Percentiles rank a stretch among this genome's conserved stretches.
These are phyloP conservation scores for Borovskyia barvae DNA, from an alignment of 208 protist species.

Conservation along the genomic window DNA sequence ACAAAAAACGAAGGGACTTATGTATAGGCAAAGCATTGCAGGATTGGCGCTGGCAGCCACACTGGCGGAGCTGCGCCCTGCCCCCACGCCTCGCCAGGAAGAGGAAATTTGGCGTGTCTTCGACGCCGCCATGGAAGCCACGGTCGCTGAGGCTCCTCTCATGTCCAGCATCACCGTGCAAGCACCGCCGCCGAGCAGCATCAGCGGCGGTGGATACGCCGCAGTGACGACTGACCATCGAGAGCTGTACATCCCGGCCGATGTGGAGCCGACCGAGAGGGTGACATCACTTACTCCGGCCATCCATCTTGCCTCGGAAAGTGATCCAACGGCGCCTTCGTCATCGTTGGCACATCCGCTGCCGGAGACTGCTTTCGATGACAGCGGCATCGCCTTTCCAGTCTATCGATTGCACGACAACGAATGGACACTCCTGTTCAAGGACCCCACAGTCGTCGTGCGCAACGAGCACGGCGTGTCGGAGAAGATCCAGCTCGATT, in stretches of 20 bases:
- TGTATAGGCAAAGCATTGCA: slow-evolving; percentile 79
- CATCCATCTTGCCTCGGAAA: neutral
- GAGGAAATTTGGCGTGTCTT: slow-evolving; percentile 80
- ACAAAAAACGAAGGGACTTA: slow-evolving; percentile 6
- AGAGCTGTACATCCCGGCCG: slow-evolving; percentile 6
- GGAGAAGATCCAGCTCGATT: slow-evolving; percentile 71
- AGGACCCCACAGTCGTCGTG: slow-evolving; percentile 67
- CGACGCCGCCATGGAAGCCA: slow-evolving; percentile 65
- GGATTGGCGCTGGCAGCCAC: slow-evolving; percentile 68
- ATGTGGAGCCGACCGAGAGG: neutral
- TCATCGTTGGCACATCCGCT: neutral
- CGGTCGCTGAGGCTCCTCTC: slow-evolving; percentile 57
- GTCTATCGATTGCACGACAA: slow-evolving; percentile 71
- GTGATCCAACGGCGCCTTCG: neutral
- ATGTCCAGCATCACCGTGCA: slow-evolving; percentile 53
- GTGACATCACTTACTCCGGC: neutral
- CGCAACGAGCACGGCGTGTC: slow-evolving; percentile 53
- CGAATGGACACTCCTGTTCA: slow-evolving; percentile 84
- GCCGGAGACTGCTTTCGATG: no score
- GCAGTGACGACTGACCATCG: neutral
- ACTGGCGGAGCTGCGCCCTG: slow-evolving; percentile 58
- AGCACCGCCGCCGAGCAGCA: slow-evolving; percentile 28
- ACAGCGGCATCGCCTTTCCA: slow-evolving; percentile 55
- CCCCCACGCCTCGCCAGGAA: slow-evolving; percentile 58
- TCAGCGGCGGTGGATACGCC: slow-evolving; percentile 4